Base-by-base conservation (phyloP, 768 basidiomycete genomes). In the Saitozyma sp. region DNA sequence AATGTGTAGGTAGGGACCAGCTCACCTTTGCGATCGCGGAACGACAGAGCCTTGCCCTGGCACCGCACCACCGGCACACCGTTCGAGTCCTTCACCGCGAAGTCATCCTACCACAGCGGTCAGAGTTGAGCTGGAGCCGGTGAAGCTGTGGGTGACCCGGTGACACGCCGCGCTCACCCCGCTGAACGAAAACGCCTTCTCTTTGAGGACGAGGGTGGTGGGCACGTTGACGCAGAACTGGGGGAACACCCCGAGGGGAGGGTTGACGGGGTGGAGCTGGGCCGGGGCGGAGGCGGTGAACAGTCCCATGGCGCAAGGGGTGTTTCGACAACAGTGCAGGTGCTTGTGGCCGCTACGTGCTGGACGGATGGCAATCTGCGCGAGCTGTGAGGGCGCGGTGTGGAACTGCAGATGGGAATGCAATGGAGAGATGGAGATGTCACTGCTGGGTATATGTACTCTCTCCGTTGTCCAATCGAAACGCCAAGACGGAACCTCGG, bases 11-110 rank as follows among this genome's bases (percentile, higher is more conserved):
- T 29, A 52, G 2, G 4, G 17, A 19, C 16, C 11, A 17, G 62
- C 75, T 50, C 54, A 77, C 79, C 71, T 60, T 79, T 80, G 16
- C 69, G 60, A 50, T 77, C 78, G n/a, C 73, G 48, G 29, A 77
- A 66, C 9, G 67, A 66, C 40, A 79, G 51, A 2, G 73, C 66
- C 20, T 68, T 61, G n/a, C 76, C 79, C 50, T 71, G 51, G 54
- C 74, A 76, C 38, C 61, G 61, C 11, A 73, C 67, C 1, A 77
- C 75, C 13, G 61, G 56, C 20, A 61, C 43, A 16, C 77, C 73
- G 45, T 76, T 66, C 40, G 51, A 56, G 46, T 77, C 76, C 57
- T 79, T 77, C 50, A 79, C 62, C 37, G 66, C 58, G 60, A 79
- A 80, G 51, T 78, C 75, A 49, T 79, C 77, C 70, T 72, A n/a